Evolutionary conservation across 2,329 filamentous ascomycete genomes (phyloP).

Genomic region (Colletotrichum chlorophyti): DNA sequence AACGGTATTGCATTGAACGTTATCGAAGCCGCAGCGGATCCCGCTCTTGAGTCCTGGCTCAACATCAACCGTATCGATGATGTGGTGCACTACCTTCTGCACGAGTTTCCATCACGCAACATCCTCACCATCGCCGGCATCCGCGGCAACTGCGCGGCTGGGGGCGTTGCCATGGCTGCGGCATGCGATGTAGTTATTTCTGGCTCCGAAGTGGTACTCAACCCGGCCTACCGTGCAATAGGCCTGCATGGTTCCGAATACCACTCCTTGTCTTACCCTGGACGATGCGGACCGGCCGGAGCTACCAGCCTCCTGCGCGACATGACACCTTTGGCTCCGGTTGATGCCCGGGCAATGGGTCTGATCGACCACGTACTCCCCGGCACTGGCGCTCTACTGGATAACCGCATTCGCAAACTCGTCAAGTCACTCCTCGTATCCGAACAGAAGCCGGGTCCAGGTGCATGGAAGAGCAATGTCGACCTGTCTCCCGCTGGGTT

Average conservation of each 20-base stretch:
- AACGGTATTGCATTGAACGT: constrained; percentile 52
- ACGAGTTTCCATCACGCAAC: constrained; percentile 41
- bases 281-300: constrained; percentile 41
- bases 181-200: constrained; percentile 45
- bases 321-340: constrained; percentile 46
- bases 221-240: constrained; percentile 48
- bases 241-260: constrained; percentile 48
- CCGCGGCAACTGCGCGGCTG: constrained; percentile 49
- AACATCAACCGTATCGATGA: constrained; percentile 53
- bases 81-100: constrained; percentile 44
- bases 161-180: constrained; percentile 48
- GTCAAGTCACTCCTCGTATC: constrained; percentile 38
- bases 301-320: constrained; percentile 39
- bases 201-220: constrained; percentile 45
- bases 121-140: constrained; percentile 47
- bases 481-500: constrained; percentile 40
- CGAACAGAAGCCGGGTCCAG: constrained; percentile 18
- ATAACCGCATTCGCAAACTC: constrained; percentile 42
- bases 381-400: constrained; percentile 38
- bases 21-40: constrained; percentile 45
- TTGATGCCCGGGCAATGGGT: constrained; percentile 44
- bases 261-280: constrained; percentile 47
- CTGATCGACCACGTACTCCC: constrained; percentile 47
- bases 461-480: constrained; percentile 42
- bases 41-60: constrained; percentile 47